Base-by-base conservation (phyloP, 352 stramenopile genomes). In the Elongisporangium anandrum region DNA sequence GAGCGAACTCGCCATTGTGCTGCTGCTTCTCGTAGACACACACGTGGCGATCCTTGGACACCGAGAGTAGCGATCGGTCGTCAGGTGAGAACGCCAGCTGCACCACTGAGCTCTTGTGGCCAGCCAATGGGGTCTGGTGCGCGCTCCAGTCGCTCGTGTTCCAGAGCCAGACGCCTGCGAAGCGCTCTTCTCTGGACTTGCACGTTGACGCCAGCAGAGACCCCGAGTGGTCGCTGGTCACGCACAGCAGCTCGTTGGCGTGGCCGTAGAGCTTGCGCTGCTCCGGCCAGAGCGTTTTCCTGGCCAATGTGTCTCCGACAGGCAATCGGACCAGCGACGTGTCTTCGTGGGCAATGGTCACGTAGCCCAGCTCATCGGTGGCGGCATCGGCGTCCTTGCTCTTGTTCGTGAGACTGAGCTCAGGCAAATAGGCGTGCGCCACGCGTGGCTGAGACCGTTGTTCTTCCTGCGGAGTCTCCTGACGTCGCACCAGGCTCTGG, bases 341-440 rank as follows among this genome's bases (percentile, higher is more conserved):
- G 1, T 52, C 21, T 2, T 54, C 29, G 1, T 65, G 57, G 7
- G 64, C 56, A 10, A 73, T 63, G 2, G 64, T 52, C 10, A 65
- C 72, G 53, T 83, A 73, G 13, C 61, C 60, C n/a, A 54, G 66
- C 12, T 47, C 17, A 24, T 66, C 52, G 4, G 34, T 48, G 24
- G 51, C 59, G 17, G 17, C 16, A 16, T 50, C 45, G 20, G 24
- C 4, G 15, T 23, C 39, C 17, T 58, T 50, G 8, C 57, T 66
- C 47, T 93, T 93, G 69, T 89, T 93, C 10, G 84, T 91, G 16
- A 93, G 53, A 66, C 81, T 94, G 4, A 94, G 61, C 60, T 90
- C 81, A 13, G 81, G 80, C 4, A 90, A 64, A 50, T 89, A 89
- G n/a, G 79, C 79, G 60, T 91, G 73, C 21, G 75, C 65, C 5